Percentiles rank a stretch among this genome's conserved stretches.
These are phyloP conservation scores for Pouteria campechiana DNA, from an alignment of 179 eudicot species.

Conservation along the genomic window DNA sequence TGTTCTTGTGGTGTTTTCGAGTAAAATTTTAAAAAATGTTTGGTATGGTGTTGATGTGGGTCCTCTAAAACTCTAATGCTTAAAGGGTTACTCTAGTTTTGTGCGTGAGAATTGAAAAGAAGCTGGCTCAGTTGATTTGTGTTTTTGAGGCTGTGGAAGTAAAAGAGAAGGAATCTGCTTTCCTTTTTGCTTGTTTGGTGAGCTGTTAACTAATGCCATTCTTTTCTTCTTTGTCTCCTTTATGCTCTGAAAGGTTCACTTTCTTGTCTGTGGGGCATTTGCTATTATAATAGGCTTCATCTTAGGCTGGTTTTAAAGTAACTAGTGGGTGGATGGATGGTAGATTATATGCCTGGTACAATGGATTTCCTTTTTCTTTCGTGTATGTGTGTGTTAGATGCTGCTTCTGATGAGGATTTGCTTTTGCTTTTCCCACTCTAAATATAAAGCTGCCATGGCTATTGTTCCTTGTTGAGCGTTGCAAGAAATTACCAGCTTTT, in stretches of 20 bases:
- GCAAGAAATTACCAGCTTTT: conserved; percentile 48
- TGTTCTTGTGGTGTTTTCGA: conserved; percentile 12
- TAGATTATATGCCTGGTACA: conserved; percentile 56
- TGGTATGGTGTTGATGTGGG: not conserved
- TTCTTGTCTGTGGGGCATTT: conserved; percentile 45
- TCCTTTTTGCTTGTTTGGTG: conserved; percentile 38
- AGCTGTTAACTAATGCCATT: conserved; percentile 54
- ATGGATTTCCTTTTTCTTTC: conserved; percentile 32
- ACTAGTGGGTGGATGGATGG: conserved; percentile 11
- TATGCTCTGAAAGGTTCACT: conserved; percentile 80
- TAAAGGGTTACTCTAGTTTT: not conserved
- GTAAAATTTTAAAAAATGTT: conserved; percentile 8
- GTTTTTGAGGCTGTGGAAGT: conserved; percentile 6
- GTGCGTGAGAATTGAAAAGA: not conserved
- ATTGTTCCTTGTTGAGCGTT: conserved; percentile 80
- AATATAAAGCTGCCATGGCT: conserved; percentile 76
- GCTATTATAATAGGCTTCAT: conserved; percentile 26
- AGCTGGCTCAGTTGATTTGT: conserved; percentile 1
- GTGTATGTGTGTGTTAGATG: conserved; percentile 18
- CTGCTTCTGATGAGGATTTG: conserved; percentile 15
- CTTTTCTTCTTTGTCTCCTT: conserved; percentile 39
- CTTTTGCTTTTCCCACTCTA: conserved; percentile 47
- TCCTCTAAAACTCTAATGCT: not conserved
- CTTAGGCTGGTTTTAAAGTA: conserved; percentile 24
- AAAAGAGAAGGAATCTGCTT: conserved; percentile 50